Conservation (phyloP, 148 eudicot genomes). For the Diospyros kaki region DNA sequence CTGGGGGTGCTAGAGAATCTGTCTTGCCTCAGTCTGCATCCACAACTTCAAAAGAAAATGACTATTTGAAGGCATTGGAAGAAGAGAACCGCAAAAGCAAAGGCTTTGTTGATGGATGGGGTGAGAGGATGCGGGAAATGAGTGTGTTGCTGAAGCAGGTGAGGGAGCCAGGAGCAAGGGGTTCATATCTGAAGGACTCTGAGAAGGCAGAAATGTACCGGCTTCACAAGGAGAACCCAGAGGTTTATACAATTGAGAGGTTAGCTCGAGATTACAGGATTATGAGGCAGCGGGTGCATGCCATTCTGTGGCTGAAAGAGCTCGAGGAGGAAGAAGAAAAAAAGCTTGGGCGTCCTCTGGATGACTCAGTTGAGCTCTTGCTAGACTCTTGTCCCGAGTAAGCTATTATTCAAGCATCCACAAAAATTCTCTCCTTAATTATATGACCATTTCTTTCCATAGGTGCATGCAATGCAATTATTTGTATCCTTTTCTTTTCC, state of each 20-base stretch:
- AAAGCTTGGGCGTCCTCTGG: slow-evolving; percentile 65
- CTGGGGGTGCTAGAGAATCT: slow-evolving; percentile 4
- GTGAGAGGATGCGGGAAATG: slow-evolving; percentile 38
- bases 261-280: slow-evolving; percentile 77
- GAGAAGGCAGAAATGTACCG: slow-evolving; percentile 88
- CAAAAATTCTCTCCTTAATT: no score
- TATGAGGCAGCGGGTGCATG: slow-evolving; percentile 91
- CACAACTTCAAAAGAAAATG: slow-evolving; percentile 20
- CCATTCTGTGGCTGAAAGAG: slow-evolving; percentile 87
- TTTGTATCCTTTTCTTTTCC: no score
- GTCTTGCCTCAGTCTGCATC: slow-evolving; percentile 11
- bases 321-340: slow-evolving; percentile 81
- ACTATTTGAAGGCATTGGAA: slow-evolving; percentile 8
- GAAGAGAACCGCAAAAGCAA: slow-evolving; percentile 20
- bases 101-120: slow-evolving; percentile 35
- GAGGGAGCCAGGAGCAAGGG: slow-evolving; percentile 86
- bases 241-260: slow-evolving; percentile 63
- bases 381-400: slow-evolving; percentile 78
- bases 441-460: no score
- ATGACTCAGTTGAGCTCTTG: slow-evolving; percentile 85
- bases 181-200: slow-evolving; percentile 76
- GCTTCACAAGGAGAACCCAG: slow-evolving; percentile 82
- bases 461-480: no score
- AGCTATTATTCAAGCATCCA: slow-evolving; percentile 15
- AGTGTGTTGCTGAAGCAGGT: slow-evolving; percentile 64